Evolutionary conservation across 352 stramenopile species (phyloP), one percentile per base, ranked within the genome.

Genomic region (Phytophthora podocarpi): DNA sequence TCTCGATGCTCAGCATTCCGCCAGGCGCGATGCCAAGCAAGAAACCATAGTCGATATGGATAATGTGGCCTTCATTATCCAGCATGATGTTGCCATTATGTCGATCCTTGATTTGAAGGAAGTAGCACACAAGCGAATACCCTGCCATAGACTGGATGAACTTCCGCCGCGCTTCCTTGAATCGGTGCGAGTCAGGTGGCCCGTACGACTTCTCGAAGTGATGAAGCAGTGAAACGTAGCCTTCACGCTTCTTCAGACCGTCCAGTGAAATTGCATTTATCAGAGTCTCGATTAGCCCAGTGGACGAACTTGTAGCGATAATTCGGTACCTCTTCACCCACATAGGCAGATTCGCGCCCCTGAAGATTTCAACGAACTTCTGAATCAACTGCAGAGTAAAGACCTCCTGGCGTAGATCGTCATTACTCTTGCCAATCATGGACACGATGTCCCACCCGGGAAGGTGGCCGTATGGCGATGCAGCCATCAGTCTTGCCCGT

Each of bases 71-170:
- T 76, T 97, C 85, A 40, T 93, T 98, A 76, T 99, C 97, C 46
- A 99, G 90, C 92, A 99, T 99, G 43, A 99, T 99, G 69, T 99
- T 99, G 34, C 97, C 98, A 60, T 99, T 99, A 90, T 99, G 98
- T 6, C 97, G 90, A 80, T 99, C 98, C 71, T 99, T 99, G 68
- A 99, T 93, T 64, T 98, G 96, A 24, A 99, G 74, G 23, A 99
- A 89, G 68, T 99, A 99, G 35, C 82, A 96, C 36, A 99, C 96
- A 16, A 99, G 80, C 35, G 95, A 99, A 82, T 99, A 99, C 6
- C 90, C 98, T 9, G 96, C 98, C 72, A 99, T 91, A 27, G 91
- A 98, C 55, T 95, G 82, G 46, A 99, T 96, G 59, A 99, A 99
- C 67, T 99, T 99, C 28, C 75, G 77, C 52, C 95, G 96, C 8